Evolutionary conservation across 345 rosid species (phyloP).

Genomic region (Erysimum cheiranthoides): DNA sequence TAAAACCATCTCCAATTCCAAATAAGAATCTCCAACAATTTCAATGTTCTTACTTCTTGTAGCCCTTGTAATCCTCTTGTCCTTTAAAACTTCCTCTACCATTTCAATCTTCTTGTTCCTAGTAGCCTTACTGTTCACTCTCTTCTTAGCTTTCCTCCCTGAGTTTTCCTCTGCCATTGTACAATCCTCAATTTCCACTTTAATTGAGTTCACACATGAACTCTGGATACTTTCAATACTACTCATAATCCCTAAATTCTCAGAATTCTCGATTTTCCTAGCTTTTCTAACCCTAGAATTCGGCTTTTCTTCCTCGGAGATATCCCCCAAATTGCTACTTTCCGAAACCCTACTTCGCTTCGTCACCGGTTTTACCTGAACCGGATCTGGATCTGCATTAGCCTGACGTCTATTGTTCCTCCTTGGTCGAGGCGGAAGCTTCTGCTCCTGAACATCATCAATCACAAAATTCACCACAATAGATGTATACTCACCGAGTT

Average conservation of each 20-base stretch:
- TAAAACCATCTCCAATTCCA: slow-evolving; percentile 5
- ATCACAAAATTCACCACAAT: slow-evolving; percentile 48
- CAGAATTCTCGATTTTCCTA: slow-evolving; percentile 7
- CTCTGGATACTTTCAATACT: no score
- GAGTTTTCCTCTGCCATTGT: slow-evolving; percentile 2
- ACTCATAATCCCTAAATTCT: slow-evolving; percentile 12
- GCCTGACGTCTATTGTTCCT: slow-evolving; percentile 47
- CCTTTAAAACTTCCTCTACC: neutral
- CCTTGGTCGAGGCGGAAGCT: slow-evolving; percentile 32
- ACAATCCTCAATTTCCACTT: neutral
- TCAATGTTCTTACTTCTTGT: slow-evolving; percentile 42
- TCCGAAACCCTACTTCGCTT: slow-evolving; percentile 43
- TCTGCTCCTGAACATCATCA: slow-evolving; percentile 15
- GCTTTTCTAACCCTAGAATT: slow-evolving; percentile 40
- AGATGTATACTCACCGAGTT: slow-evolving; percentile 71
- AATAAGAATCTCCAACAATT: slow-evolving; percentile 19
- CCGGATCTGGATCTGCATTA: neutral
- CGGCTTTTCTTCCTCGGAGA: neutral
- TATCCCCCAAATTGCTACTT: neutral
- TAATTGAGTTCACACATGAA: slow-evolving; percentile 13
- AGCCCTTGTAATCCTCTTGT: slow-evolving; percentile 37
- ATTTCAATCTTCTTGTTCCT: neutral
- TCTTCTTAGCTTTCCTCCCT: neutral
- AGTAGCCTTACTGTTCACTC: neutral
- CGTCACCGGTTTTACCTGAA: neutral